Percentiles rank a stretch among this genome's conserved stretches.
Conservation (phyloP, 2,329 filamentous ascomycete genomes). For the Cadophora sp. region DNA sequence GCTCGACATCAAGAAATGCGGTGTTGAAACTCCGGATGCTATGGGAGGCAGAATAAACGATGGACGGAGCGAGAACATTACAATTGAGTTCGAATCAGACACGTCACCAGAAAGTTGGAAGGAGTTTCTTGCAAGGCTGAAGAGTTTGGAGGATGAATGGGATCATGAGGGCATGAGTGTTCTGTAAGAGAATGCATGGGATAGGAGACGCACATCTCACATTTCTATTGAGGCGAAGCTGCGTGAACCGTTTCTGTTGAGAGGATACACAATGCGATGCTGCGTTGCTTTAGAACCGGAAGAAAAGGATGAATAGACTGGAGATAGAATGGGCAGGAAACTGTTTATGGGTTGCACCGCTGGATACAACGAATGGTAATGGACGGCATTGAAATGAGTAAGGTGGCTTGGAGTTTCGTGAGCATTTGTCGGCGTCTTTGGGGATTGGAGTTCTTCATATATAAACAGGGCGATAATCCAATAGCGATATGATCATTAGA, state of each 20-base stretch:
- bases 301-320: conserved; percentile 1
- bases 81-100: conserved; percentile 37
- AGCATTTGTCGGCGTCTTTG: conserved; percentile 28
- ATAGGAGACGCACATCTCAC: conserved; percentile 4
- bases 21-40: conserved; percentile 34
- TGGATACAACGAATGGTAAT: conserved; percentile 13
- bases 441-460: conserved; percentile 16
- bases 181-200: conserved; percentile 22
- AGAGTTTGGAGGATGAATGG: conserved; percentile 36
- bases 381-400: conserved; percentile 19
- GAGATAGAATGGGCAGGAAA: conserved; percentile 14
- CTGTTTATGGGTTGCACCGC: conserved; percentile 7
- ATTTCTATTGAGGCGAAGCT: conserved; percentile 8
- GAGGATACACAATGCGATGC: conserved; percentile 10
- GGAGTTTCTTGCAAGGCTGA: conserved; percentile 32
- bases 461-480: conserved; percentile 23
- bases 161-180: conserved; percentile 27
- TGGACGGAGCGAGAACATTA: conserved; percentile 37
- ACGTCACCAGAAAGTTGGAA: conserved; percentile 30
- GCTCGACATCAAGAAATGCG: conserved; percentile 37
- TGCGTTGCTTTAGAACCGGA: neutral
- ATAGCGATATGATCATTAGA: conserved; percentile 9
- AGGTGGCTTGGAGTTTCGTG: conserved; percentile 21
- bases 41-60: conserved; percentile 39
- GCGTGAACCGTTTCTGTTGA: neutral